phyloP scores from a whole-genome alignment of 73 alveolate species.

The Paramecium biaurelia region DNA sequence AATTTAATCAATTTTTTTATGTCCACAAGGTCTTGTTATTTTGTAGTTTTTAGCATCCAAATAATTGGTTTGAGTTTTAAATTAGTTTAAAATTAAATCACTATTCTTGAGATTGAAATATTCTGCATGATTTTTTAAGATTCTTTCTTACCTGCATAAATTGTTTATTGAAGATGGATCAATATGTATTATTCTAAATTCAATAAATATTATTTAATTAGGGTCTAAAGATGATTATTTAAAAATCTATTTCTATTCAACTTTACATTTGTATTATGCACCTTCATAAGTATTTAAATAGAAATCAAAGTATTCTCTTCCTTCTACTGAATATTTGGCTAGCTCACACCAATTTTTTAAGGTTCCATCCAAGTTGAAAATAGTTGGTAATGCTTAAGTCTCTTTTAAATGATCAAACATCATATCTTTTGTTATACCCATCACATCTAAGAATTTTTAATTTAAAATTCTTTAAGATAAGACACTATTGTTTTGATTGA shows the following conservation, averaged over 20 bases:
- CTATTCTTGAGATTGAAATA: background rate
- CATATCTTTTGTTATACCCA: slow-evolving; percentile 36
- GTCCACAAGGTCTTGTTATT: slow-evolving; percentile 4
- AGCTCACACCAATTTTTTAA: slow-evolving; percentile 30
- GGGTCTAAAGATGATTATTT: background rate
- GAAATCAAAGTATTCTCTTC: background rate
- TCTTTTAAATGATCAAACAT: slow-evolving; percentile 16
- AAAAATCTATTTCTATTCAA: background rate
- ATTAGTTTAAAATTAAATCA: background rate
- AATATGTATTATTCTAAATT: background rate
- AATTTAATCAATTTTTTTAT: background rate
- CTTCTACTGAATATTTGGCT: slow-evolving; percentile 32
- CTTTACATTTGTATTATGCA: background rate
- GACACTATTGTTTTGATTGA: background rate
- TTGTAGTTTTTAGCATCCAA: slow-evolving; percentile 1
- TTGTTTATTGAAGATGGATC: background rate
- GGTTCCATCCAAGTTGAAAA: background rate
- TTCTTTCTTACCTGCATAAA: background rate
- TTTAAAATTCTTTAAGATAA: background rate
- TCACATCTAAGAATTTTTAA: background rate
- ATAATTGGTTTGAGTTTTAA: background rate
- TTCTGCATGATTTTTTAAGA: background rate
- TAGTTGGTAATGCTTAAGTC: background rate
- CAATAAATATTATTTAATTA: background rate
- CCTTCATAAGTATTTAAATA: slow-evolving; percentile 30